A percentile compares a stretch with the other conserved stretches of the same genome.
These are phyloP conservation scores for Zygoascus bituminiphila DNA, from an alignment of 805 yeast genomes.

Conservation along the genomic window DNA sequence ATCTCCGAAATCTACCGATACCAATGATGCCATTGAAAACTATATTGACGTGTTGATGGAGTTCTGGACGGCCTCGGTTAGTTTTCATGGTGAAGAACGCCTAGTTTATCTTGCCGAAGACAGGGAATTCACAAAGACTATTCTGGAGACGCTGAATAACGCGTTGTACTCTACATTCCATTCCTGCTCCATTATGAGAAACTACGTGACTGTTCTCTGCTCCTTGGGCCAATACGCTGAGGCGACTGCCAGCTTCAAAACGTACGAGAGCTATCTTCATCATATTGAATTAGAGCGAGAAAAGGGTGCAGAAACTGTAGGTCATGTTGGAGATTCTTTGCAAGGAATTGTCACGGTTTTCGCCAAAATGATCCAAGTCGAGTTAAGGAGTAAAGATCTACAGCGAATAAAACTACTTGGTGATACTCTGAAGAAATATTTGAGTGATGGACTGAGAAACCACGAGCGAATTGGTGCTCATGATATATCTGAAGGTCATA, in stretches of 20 bases:
- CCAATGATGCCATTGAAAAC: conserved; percentile 18
- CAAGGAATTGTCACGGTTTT: conserved; percentile 12
- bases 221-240: conserved; percentile 24
- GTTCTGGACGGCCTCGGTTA: conserved; percentile 19
- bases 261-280: conserved; percentile 25
- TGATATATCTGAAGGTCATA: conserved; percentile 7
- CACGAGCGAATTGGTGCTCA: not conserved
- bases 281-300: conserved; percentile 18
- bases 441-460: conserved; percentile 6
- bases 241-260: conserved; percentile 28
- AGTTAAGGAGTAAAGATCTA: conserved; percentile 10
- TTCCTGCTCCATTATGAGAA: conserved; percentile 28
- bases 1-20: conserved; percentile 19
- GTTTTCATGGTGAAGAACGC: conserved; percentile 4
- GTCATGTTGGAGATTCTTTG: conserved; percentile 15
- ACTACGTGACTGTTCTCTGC: conserved; percentile 21
- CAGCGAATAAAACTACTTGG: conserved; percentile 16
- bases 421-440: conserved; percentile 11
- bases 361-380: conserved; percentile 10
- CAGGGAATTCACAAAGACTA: conserved; percentile 11
- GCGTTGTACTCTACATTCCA: conserved; percentile 26
- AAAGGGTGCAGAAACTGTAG: conserved; percentile 21
- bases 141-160: conserved; percentile 13
- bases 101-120: not conserved
- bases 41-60: conserved; percentile 16